A percentile compares a stretch with the other conserved stretches of the same genome.
These are phyloP conservation scores for Metrosideros polymorpha DNA, from an alignment of 441 rosid species.

Conservation along the genomic window DNA sequence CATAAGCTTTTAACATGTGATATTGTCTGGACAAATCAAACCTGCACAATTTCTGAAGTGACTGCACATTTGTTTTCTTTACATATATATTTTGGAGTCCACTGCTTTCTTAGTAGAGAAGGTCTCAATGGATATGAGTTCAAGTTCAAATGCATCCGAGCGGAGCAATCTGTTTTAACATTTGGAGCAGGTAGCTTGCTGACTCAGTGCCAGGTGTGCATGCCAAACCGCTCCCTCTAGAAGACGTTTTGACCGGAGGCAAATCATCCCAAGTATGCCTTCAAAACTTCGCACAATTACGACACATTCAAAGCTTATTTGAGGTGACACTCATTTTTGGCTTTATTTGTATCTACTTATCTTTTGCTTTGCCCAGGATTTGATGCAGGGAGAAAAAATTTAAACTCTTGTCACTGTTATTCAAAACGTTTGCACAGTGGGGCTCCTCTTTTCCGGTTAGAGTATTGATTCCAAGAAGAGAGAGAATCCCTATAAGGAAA, in stretches of 20 bases:
- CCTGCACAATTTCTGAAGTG: not conserved
- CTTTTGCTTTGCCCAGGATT: not conserved
- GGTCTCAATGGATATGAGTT: not conserved
- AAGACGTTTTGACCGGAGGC: not conserved
- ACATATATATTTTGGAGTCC: not conserved
- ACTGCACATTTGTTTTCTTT: not conserved
- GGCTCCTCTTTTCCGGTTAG: not conserved
- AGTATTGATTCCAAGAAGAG: not conserved
- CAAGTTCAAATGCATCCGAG: not conserved
- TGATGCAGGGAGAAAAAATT: not conserved
- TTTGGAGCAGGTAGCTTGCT: not conserved
- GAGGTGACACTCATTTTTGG: not conserved
- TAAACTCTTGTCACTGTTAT: not conserved
- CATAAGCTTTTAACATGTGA: not conserved
- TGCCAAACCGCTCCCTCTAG: not conserved
- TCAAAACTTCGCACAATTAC: not conserved
- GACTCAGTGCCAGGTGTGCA: not conserved
- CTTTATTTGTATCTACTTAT: not conserved
- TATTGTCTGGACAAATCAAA: not conserved
- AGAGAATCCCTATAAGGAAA: not conserved
- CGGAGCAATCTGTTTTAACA: not conserved
- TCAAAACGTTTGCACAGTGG: not conserved
- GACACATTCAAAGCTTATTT: not conserved
- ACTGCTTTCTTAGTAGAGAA: not conserved
- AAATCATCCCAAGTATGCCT: not conserved